A percentile compares a stretch with the other conserved stretches of the same genome.
phyloP scores from a whole-genome alignment of 73 alveolate genomes.

The Paramecium biaurelia region DNA sequence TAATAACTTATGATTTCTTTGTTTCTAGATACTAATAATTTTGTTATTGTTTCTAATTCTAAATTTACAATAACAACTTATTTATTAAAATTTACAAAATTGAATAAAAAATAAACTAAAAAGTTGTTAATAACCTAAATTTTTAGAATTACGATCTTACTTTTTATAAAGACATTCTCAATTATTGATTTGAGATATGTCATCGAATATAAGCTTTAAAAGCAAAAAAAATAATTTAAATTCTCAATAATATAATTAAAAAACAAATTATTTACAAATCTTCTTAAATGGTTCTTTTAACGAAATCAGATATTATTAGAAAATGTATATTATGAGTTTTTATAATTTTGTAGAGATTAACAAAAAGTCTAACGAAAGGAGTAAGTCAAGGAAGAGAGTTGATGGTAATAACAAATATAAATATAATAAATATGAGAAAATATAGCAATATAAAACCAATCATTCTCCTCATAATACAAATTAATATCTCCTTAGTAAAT shows the following conservation, averaged over 20 bases:
- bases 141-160: neutral
- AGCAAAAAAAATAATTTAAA: neutral
- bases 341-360: neutral
- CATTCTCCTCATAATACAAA: constrained; percentile 32
- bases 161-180: neutral
- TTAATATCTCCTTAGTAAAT: constrained; percentile 29
- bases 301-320: constrained; percentile 28
- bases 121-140: neutral
- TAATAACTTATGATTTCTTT: too few relatives aligned
- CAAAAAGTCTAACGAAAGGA: neutral
- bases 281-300: constrained; percentile 13
- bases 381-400: neutral
- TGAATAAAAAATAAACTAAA: neutral
- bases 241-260: neutral
- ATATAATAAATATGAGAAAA: constrained; percentile 26
- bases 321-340: neutral
- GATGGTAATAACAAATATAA: constrained; percentile 22
- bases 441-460: constrained; percentile 29
- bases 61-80: neutral
- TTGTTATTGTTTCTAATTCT: too few relatives aligned
- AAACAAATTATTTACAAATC: neutral
- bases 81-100: too few relatives aligned
- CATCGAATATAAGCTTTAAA: neutral
- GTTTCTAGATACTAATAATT: too few relatives aligned
- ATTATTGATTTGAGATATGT: neutral